A percentile compares a stretch with the other conserved stretches of the same genome.
These are phyloP conservation scores for Fagopyrum homotropicum DNA, from an alignment of 148 eudicot genomes.

Conservation along the genomic window DNA sequence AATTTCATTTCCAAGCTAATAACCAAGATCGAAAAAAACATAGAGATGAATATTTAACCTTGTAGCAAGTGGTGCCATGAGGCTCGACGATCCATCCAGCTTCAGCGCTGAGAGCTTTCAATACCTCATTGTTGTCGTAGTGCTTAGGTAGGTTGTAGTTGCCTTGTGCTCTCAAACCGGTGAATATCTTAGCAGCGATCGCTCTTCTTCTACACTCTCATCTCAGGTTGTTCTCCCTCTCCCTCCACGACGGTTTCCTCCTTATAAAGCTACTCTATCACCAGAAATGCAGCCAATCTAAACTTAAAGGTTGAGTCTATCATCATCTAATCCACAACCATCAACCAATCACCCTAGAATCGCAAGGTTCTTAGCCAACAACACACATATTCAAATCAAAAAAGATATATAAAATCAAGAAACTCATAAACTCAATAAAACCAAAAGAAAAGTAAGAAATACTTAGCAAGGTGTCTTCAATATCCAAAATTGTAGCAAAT, in stretches of 20 bases:
- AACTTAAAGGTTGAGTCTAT: too few species aligned
- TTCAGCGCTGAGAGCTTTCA: constrained; percentile 40
- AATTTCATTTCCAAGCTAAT: neutral
- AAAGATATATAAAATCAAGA: too few species aligned
- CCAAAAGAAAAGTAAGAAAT: too few species aligned
- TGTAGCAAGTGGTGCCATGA: constrained; percentile 40
- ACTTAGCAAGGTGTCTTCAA: too few species aligned
- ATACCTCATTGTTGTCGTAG: constrained; percentile 13
- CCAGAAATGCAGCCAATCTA: too few species aligned
- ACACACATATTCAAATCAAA: too few species aligned
- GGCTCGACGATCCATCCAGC: constrained; percentile 45
- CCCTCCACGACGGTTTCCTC: constrained; percentile 35
- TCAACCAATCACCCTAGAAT: too few species aligned
- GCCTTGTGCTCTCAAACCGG: constrained; percentile 36
- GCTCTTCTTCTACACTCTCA: constrained; percentile 37
- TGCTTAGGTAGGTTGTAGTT: constrained; percentile 18
- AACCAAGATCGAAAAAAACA: neutral
- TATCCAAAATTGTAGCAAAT: too few species aligned
- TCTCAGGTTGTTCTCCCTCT: constrained; percentile 40
- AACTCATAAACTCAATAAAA: too few species aligned
- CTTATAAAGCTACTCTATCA: neutral
- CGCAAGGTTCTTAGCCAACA: too few species aligned
- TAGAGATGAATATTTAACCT: constrained; percentile 15
- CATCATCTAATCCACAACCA: too few species aligned
- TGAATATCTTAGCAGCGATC: constrained; percentile 35